phyloP scores from a whole-genome alignment of 2,329 filamentous ascomycete genomes.

The Botrytis hyacinthi region DNA sequence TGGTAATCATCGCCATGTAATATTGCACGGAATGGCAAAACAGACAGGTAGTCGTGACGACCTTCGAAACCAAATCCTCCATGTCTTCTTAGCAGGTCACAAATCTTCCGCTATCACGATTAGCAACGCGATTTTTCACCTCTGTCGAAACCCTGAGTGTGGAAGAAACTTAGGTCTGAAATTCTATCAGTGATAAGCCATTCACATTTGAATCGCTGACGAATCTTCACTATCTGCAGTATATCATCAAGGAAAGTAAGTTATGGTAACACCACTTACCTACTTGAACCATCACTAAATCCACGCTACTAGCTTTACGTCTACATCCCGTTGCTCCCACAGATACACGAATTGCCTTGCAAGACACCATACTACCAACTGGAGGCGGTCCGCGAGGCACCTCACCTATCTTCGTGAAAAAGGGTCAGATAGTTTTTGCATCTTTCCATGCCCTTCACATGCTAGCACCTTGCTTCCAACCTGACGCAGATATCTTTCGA shows the following conservation, averaged over 20 bases:
- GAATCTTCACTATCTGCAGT: constrained; percentile 1
- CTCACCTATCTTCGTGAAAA: not conserved
- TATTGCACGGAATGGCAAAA: constrained; percentile 3
- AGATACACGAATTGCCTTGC: not conserved
- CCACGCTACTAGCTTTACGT: not conserved
- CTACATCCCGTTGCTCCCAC: not conserved
- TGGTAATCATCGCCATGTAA: not conserved
- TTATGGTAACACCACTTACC: not conserved
- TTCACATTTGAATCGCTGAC: not conserved
- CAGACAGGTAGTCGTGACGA: not conserved
- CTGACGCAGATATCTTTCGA: not conserved
- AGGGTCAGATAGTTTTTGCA: not conserved
- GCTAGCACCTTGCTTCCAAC: constrained; percentile 1
- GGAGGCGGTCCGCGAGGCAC: not conserved
- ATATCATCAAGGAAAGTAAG: not conserved
- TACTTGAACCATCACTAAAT: not conserved
- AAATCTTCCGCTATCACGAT: not conserved
- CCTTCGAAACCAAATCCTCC: not conserved
- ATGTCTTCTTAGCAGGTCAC: not conserved
- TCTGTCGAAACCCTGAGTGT: not conserved
- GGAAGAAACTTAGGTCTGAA: not conserved
- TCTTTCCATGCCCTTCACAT: not conserved
- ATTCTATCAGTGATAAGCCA: not conserved
- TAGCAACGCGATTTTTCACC: not conserved
- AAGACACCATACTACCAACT: not conserved